phyloP scores from a whole-genome alignment of 768 basidiomycete species.

The Agaricus sinodeliciosus region DNA sequence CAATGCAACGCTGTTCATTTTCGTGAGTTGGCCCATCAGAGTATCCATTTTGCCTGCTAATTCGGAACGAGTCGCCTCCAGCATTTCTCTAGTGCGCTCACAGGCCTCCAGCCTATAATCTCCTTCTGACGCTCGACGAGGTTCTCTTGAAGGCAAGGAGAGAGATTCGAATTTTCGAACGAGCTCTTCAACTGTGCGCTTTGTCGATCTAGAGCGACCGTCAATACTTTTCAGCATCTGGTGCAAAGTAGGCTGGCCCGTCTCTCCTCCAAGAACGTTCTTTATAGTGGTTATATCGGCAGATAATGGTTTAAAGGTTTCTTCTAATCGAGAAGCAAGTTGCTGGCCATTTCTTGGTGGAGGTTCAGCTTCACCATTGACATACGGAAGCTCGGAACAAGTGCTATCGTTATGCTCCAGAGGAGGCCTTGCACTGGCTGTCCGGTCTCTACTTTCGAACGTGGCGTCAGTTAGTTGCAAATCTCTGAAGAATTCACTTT shows the following conservation, averaged over 20 bases:
- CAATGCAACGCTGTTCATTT: slow-evolving; percentile 9
- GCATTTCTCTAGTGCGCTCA: background rate
- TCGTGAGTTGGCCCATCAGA: slow-evolving; percentile 10
- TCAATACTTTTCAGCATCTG: slow-evolving; percentile 25
- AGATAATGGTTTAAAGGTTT: slow-evolving; percentile 9
- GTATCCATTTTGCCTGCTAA: background rate
- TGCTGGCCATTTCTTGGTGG: background rate
- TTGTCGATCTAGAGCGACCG: slow-evolving; percentile 19
- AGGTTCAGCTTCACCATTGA: background rate
- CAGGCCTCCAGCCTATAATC: background rate
- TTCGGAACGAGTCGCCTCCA: background rate
- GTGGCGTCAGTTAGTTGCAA: background rate
- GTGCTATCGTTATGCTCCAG: background rate
- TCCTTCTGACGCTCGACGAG: background rate
- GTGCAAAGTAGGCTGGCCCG: slow-evolving; percentile 23
- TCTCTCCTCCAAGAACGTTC: slow-evolving; percentile 18
- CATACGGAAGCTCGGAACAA: slow-evolving; percentile 1
- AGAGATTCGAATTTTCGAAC: slow-evolving; percentile 21
- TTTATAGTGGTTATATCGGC: slow-evolving; percentile 16
- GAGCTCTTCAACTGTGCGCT: slow-evolving; percentile 20
- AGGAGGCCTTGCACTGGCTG: background rate
- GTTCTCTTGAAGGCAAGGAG: slow-evolving; percentile 1
- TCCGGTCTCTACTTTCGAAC: background rate
- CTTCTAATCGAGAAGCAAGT: background rate
- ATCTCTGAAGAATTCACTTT: background rate